phyloP scores from a whole-genome alignment of 1,139 yeast genomes.

The Insectozyma bohioensis region DNA sequence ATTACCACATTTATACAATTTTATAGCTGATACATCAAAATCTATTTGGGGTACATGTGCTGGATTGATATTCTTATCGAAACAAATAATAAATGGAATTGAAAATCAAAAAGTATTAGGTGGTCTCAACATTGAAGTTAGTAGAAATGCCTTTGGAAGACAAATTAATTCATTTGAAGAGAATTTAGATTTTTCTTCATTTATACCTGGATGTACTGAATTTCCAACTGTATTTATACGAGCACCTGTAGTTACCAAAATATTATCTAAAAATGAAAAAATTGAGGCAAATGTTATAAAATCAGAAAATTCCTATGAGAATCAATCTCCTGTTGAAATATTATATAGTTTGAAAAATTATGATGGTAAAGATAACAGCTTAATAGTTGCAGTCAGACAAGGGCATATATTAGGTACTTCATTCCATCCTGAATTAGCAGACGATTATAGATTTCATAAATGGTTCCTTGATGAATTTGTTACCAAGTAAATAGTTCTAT shows the following conservation, averaged over 20 bases:
- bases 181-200: slow-evolving; percentile 47
- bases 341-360: slow-evolving; percentile 32
- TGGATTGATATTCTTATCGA: slow-evolving; percentile 69
- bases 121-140: slow-evolving; percentile 63
- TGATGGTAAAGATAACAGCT: slow-evolving; percentile 24
- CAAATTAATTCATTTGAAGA: slow-evolving; percentile 68
- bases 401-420: slow-evolving; percentile 70
- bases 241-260: slow-evolving; percentile 66
- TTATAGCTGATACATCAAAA: slow-evolving; percentile 45
- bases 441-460: slow-evolving; percentile 64
- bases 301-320: slow-evolving; percentile 27
- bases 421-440: slow-evolving; percentile 80
- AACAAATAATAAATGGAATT: slow-evolving; percentile 53
- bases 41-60: slow-evolving; percentile 91
- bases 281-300: slow-evolving; percentile 20
- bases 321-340: slow-evolving; percentile 38
- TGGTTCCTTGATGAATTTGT: slow-evolving; percentile 70
- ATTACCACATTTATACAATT: slow-evolving; percentile 53
- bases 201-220: slow-evolving; percentile 37
- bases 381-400: slow-evolving; percentile 73
- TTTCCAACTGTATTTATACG: slow-evolving; percentile 72
- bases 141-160: slow-evolving; percentile 78
- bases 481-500: slow-evolving; percentile 11
- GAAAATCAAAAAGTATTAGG: slow-evolving; percentile 63
- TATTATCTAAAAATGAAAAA: slow-evolving; percentile 20